Evolutionary conservation across 768 basidiomycete species (phyloP).

Genomic region (Boletus patriciae): DNA sequence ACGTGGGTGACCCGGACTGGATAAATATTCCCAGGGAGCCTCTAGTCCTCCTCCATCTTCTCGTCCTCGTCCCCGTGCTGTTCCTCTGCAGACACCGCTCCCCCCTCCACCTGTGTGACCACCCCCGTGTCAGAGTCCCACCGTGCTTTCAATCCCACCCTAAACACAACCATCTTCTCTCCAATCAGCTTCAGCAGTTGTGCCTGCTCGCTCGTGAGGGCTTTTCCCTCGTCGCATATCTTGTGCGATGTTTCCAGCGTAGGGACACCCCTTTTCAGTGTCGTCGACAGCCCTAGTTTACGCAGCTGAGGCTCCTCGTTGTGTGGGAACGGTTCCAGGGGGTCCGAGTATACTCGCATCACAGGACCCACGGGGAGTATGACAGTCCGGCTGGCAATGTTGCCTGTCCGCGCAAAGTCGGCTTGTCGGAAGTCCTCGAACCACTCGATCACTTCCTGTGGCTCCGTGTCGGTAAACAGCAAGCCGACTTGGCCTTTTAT

Average conservation of each 20-base stretch:
- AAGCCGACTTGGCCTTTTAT: constrained; percentile 95
- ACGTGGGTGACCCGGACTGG: background rate
- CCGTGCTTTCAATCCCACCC: constrained; percentile 64
- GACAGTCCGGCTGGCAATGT: constrained; percentile 71
- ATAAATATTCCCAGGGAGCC: background rate
- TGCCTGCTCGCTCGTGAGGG: constrained; percentile 81
- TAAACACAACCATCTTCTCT: constrained; percentile 84
- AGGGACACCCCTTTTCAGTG: constrained; percentile 85
- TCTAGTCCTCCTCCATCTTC: constrained; percentile 53
- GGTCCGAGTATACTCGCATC: constrained; percentile 75
- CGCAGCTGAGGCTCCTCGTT: constrained; percentile 97
- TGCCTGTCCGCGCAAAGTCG: constrained; percentile 91
- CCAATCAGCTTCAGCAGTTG: constrained; percentile 91
- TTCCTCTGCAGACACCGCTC: constrained; percentile 39
- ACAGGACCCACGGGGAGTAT: constrained; percentile 82
- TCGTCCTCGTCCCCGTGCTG: constrained; percentile 37
- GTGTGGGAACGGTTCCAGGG: constrained; percentile 89
- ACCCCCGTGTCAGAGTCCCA: constrained; percentile 72
- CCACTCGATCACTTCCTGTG: constrained; percentile 93
- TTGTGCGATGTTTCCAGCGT: constrained; percentile 77
- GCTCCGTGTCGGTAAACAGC: constrained; percentile 86
- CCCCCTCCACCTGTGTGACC: constrained; percentile 58
- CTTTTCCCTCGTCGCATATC: constrained; percentile 81
- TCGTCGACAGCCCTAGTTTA: constrained; percentile 84
- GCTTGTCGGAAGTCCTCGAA: constrained; percentile 86